Evolutionary conservation across 192 early-diverging fungal genomes (phyloP), one percentile per base, ranked within the genome.

Genomic region (Coemansia asiatica): DNA sequence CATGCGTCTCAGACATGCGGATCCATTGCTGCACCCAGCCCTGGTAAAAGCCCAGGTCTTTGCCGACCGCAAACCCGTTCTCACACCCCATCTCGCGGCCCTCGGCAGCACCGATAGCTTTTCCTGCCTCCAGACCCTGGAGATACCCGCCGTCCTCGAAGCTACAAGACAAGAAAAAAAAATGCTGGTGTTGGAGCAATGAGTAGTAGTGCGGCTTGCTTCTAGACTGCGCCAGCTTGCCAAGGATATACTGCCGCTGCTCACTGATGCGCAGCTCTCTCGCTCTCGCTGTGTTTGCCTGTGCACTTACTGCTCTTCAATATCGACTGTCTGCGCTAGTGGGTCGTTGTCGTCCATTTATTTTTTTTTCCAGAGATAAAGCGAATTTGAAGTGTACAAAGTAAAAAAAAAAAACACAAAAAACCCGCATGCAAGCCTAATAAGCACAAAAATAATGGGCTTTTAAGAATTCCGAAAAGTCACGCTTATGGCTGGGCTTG

Each of bases 11-110:
- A 15, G 73, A 71, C 6, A 60, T 49, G 19, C 36, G 47, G 7
- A 81, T 61, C 79, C 79, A 81, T 31, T 68, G 63, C 35, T 73
- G 74, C 19, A 63, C 74, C 79, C 79, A 81, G 62, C 79, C 79
- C 1, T 66, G 60, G 67, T 81, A 81, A 28, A 76, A 76, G 21
- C 79, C 79, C 36, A 76, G n/a, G 47, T 81, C 79, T n/a, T 67
- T 68, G 62, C 70, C 79, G 12, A 81, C 67, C 8, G 60, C 67
- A 19, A 64, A 72, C 19, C 79, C 79, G 31, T 68, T 62, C 51
- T 81, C 79, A 31, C 63, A 64, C 13, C 79, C 79, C 60, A 81
- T 67, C 70, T 76, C 74, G 16, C 79, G 74, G 46, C 79, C 79
- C 33, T 81, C 79, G 23, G 50, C 49, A 12, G 25, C 56, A 49